Evolutionary conservation across 371 early-diverging fungal species (phyloP).

Genomic region (Apophysomyces trapeziformis): DNA sequence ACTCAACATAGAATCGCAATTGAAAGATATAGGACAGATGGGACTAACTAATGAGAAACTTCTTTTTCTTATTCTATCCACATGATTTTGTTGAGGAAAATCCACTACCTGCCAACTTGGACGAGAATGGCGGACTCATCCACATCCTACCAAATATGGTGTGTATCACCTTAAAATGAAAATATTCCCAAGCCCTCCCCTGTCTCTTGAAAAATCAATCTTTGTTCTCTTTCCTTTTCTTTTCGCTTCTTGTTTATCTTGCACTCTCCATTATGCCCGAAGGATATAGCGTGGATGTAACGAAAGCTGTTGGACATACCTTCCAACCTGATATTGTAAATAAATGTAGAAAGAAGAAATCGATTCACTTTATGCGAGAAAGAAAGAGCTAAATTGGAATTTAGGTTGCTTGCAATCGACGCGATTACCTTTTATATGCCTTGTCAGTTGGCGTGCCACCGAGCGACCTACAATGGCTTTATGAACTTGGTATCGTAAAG

Average conservation of each 20-base stretch:
- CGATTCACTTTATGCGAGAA: not conserved
- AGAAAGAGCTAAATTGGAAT: not conserved
- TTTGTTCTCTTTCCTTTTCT: constrained; percentile 1
- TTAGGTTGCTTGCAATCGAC: constrained; percentile 62
- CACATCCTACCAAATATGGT: not conserved
- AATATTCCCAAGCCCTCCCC: not conserved
- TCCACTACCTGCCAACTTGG: too few species aligned
- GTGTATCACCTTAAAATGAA: constrained; percentile 4
- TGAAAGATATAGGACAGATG: too few species aligned
- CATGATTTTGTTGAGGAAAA: too few species aligned
- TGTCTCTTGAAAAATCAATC: not conserved
- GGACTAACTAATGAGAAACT: too few species aligned
- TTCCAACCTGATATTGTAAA: constrained; percentile 31
- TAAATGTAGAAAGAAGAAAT: not conserved
- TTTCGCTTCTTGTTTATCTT: not conserved
- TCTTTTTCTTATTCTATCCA: too few species aligned
- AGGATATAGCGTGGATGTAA: constrained; percentile 45
- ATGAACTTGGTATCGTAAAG: constrained; percentile 58
- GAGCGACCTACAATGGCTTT: constrained; percentile 64
- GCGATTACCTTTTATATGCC: constrained; percentile 75
- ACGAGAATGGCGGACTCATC: not conserved
- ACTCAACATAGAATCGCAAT: too few species aligned
- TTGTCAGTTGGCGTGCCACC: constrained; percentile 66
- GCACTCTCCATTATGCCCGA: constrained; percentile 16
- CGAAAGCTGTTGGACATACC: constrained; percentile 58